Evolutionary conservation across 2,329 filamentous ascomycete species (phyloP).

Genomic region (Trichoderma aggressivum): DNA sequence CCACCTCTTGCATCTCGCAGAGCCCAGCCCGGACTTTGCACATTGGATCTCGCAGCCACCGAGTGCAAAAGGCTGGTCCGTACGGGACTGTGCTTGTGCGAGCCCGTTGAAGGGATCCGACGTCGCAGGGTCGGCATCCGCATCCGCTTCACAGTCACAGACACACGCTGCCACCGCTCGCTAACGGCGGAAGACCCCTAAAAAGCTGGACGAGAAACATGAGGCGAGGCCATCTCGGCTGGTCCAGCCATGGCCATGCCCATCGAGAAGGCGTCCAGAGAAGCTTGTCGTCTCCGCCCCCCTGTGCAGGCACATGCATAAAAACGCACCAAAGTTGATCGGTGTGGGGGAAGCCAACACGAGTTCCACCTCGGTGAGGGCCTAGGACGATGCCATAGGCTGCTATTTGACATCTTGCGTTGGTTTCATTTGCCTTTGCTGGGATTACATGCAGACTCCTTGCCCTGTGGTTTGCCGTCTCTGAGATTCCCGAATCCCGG

Average conservation of each 20-base stretch:
- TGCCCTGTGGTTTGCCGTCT: not conserved
- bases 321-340: slow-evolving; percentile 10
- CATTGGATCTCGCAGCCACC: not conserved
- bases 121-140: not conserved
- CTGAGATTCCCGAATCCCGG: not conserved
- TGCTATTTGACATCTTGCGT: not conserved
- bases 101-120: not conserved
- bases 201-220: not conserved
- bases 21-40: not conserved
- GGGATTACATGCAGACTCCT: slow-evolving; percentile 5
- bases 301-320: slow-evolving; percentile 16
- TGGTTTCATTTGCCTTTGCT: slow-evolving; percentile 14
- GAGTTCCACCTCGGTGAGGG: slow-evolving; percentile 20
- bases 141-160: not conserved
- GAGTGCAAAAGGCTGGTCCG: not conserved
- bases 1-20: not conserved
- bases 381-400: slow-evolving; percentile 10
- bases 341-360: slow-evolving; percentile 12
- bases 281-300: not conserved
- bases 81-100: not conserved
- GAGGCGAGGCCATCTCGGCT: not conserved
- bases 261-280: not conserved
- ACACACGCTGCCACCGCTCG: not conserved
- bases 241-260: not conserved
- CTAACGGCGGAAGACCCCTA: not conserved